These are phyloP conservation scores for Saturnispora halmiae DNA, from an alignment of 805 yeast genomes.

Conservation along the genomic window DNA sequence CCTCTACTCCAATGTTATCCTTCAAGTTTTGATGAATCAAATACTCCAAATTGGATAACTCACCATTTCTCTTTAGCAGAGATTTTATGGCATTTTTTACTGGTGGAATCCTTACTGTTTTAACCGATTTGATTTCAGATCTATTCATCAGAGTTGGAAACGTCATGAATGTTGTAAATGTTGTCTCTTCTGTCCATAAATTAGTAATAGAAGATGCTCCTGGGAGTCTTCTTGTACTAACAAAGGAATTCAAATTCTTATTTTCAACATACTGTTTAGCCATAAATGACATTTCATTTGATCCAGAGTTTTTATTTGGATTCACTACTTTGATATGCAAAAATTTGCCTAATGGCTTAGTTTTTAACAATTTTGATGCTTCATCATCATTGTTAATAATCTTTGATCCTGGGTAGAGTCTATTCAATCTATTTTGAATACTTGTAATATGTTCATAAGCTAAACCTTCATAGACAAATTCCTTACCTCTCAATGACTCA, in stretches of 20 bases:
- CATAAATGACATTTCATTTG: constrained; percentile 43
- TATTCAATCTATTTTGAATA: constrained; percentile 65
- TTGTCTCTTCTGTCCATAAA: constrained; percentile 83
- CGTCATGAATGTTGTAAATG: constrained; percentile 61
- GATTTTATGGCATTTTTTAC: constrained; percentile 71
- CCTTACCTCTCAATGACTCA: constrained; percentile 59
- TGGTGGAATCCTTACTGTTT: constrained; percentile 60
- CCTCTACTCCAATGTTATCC: constrained; percentile 27
- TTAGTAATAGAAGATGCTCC: constrained; percentile 65
- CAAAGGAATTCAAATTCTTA: constrained; percentile 61
- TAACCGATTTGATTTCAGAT: constrained; percentile 51
- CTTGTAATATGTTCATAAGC: constrained; percentile 84
- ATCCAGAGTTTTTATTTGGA: constrained; percentile 44
- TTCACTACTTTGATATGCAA: constrained; percentile 64
- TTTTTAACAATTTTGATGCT: constrained; percentile 40
- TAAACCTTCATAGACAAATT: constrained; percentile 75
- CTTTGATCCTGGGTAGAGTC: constrained; percentile 74
- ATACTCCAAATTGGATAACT: constrained; percentile 59
- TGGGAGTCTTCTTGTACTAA: constrained; percentile 60
- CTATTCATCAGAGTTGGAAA: constrained; percentile 88
- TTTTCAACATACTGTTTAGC: constrained; percentile 69
- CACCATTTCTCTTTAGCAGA: constrained; percentile 58
- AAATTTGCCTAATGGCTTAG: constrained; percentile 60
- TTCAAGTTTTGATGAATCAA: constrained; percentile 36
- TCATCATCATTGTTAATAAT: constrained; percentile 49